Evolutionary conservation across 768 basidiomycete species (phyloP), one percentile per base, ranked within the genome.

Genomic region (Mycena belliarum): DNA sequence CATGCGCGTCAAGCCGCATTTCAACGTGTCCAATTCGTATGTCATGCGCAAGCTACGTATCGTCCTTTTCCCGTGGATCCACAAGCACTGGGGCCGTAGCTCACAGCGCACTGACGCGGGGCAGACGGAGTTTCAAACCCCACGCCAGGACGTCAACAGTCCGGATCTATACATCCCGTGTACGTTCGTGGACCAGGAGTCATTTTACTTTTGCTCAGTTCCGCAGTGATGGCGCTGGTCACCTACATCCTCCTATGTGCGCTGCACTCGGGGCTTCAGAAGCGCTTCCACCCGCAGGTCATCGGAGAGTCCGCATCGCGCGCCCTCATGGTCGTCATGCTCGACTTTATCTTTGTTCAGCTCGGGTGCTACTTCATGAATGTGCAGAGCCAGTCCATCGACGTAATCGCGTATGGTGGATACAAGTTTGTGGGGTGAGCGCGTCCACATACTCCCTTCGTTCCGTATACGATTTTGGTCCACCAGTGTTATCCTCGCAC

Each of bases 91-190:
- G 90, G 81, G 86, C 2, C 80, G 96, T 9, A 83, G 85, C 58
- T 69, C 87, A 12, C 77, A 74, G 49, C 80, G 91, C 48, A 79
- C 84, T 21, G 89, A 92, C 67, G 77, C 86, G 60, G 73, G 78
- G 0, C 82, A 85, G 65, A 82, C 83, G 4, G 91, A 95, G 66
- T 98, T 87, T 84, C 85, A 89, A 51, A 77, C 92, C 4, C 97
- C 97, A 3, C 77, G 96, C 52, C 94, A 98, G 33, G 97, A 99
- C 68, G 83, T 98, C 64, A 98, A 98, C 66, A 89, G 86, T 53
- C 97, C 97, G 0, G 97, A 99, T 74, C 75, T 99, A 20, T 99
- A 99, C 70, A 98, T 99, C 60, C 97, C 97, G 2, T 78, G 94
- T 94, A 50, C 41, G 79, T 70, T 8, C 53, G 4, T 8, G 29